Evolutionary conservation across 1,139 yeast genomes (phyloP), one percentile per base, ranked within the genome.

Genomic region (Hyphopichia pseudoburtonii): DNA sequence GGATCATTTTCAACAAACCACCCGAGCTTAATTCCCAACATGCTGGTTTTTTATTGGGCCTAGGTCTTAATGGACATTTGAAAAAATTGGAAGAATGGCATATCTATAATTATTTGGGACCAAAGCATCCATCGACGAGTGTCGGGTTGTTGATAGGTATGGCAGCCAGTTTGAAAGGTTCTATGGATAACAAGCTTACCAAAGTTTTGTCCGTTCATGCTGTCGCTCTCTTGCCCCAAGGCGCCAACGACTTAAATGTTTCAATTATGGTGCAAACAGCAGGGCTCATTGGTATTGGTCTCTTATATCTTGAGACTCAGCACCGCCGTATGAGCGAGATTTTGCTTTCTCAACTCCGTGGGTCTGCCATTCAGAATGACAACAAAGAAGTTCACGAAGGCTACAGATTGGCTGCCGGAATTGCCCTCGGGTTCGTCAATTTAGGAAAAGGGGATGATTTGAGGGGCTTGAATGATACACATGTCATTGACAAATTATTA

Each of bases 201-300:
- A 90, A 89, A 54, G 96, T 94, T 0, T 66, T 94, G 34, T 85
- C 96, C 2, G 96, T 94, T 8, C 98, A 94, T 60, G 88, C 95
- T 5, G 89, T 86, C 14, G 97, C 97, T 0, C 64, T 94, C 28
- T 66, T 94, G 21, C 99, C 99, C 0, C 79, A 78, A 26, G 97
- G 97, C 0, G 90, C 97, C 0, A 85, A 86, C 40, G 95, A 89
- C 56, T 72, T 92, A 51, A 88, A 92, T 56, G 95, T 94, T 9
- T 80, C 89, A 4, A 69, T 80, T 1, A 72, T 80, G 23, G 96
- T 92, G 6, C 98, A 92, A 57, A 81, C 95, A 0, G 96, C 97
- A 0, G 97, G 97, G 0, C 61, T 92, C 30, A 67, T 92, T 35
- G 97, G 97, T 0, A 80, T 94, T 45, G 99, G 98, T 0, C 66